Base-by-base conservation (phyloP, 1,139 yeast genomes). In the Petasospora fabianii region DNA sequence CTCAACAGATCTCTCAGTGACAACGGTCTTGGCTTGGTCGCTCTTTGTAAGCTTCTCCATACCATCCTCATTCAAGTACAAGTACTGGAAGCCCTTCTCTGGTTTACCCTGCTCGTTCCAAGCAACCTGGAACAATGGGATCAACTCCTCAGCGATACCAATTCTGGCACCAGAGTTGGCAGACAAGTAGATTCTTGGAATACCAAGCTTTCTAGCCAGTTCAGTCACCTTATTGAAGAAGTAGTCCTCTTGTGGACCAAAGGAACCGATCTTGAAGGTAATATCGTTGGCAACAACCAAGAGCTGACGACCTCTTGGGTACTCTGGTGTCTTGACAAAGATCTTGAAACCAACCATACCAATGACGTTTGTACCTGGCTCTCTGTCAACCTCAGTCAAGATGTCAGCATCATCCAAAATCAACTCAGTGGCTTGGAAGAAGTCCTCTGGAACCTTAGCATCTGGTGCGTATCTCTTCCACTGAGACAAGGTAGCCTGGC, bases 141-240 rank as follows among this genome's bases (percentile, higher is more conserved):
- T 74, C 48, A 92, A 73, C 64, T 92, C 99, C 56, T 92, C 97
- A 30, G 98, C 98, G 64, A 92, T 79, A 59, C 98, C 98, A 52
- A 92, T 86, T 71, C 98, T 82, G 34, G 98, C 98, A 71, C 98
- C 98, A 44, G 97, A 88, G 73, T 92, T 92, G 30, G 98, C 98
- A 52, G 97, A 87, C 56, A 92, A 73, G 65, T 92, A 94, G 46
- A 92, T 78, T 69, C 98, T 76, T 59, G 98, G 98, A 54, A 94
- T 80, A 44, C 98, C 98, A 52, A 81, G 74, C 59, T 77, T 73
- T 67, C 96, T 79, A 20, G 97, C 97, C 51, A 82, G 74, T 56
- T 87, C 95, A 32, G 98, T 92, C 52, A 94, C 96, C 61, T 83
- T 81, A 71, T 85, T 77, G 73, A 92, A 92, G 70, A 81, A 92